Percentiles rank a stretch among this genome's conserved stretches.
These are phyloP conservation scores for Jasminum sambac DNA, from an alignment of 257 asterid species.

Conservation along the genomic window DNA sequence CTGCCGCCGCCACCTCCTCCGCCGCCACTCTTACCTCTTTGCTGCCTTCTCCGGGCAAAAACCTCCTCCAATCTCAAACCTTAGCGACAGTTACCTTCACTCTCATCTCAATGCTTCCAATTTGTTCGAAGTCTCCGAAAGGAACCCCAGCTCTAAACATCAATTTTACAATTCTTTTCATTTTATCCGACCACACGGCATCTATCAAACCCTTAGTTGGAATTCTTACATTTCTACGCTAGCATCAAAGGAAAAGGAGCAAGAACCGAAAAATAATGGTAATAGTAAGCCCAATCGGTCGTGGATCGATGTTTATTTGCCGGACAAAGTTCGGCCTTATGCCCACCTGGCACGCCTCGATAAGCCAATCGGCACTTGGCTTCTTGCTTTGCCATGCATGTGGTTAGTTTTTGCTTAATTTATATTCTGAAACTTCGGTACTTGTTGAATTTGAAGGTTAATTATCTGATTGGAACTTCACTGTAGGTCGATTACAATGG, in stretches of 20 bases:
- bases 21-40: constrained; percentile 24
- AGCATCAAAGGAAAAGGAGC: constrained; percentile 36
- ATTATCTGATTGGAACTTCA: not conserved
- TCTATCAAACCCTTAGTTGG: constrained; percentile 30
- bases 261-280: constrained; percentile 27
- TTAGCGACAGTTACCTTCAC: constrained; percentile 5
- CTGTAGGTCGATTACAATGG: constrained; percentile 84
- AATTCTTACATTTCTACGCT: constrained; percentile 39
- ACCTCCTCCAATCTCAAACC: constrained; percentile 13
- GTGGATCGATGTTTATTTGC: constrained; percentile 81
- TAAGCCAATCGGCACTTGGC: constrained; percentile 93
- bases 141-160: constrained; percentile 16
- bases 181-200: constrained; percentile 31
- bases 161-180: constrained; percentile 16
- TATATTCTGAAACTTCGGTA: not conserved
- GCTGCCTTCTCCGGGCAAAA: constrained; percentile 13
- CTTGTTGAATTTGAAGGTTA: not conserved
- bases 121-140: constrained; percentile 19
- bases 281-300: constrained; percentile 32
- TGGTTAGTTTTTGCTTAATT: constrained; percentile 46
- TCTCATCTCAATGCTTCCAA: constrained; percentile 20
- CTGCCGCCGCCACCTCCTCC: constrained; percentile 29
- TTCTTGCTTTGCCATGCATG: constrained; percentile 97
- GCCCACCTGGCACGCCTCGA: constrained; percentile 88
- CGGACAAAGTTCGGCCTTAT: constrained; percentile 55